Conservation (phyloP, 1,139 yeast genomes). For the Yamadazyma sp. region DNA sequence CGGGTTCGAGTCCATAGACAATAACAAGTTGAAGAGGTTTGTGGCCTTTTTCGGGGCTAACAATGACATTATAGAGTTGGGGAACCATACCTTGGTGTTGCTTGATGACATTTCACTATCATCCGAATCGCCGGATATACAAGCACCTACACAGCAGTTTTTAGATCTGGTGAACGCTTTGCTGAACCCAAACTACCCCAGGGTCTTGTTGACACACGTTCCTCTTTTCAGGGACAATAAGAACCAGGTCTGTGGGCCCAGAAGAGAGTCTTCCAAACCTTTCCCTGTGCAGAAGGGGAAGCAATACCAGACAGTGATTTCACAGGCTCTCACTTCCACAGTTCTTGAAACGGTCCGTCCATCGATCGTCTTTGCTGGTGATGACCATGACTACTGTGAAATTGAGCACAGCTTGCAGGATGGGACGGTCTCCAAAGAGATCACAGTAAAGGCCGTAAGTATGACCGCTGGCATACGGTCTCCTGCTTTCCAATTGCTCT, state of each 20-base stretch:
- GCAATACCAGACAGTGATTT: slow-evolving; percentile 55
- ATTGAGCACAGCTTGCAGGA: slow-evolving; percentile 41
- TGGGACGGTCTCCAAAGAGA: slow-evolving; percentile 57
- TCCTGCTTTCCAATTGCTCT: slow-evolving; percentile 85
- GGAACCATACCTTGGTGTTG: slow-evolving; percentile 75
- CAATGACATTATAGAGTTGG: slow-evolving; percentile 53
- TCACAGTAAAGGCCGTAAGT: slow-evolving; percentile 84
- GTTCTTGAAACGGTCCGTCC: slow-evolving; percentile 64
- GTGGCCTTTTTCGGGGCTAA: slow-evolving; percentile 71
- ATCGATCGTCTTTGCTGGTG: slow-evolving; percentile 77
- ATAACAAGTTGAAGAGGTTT: slow-evolving; percentile 60
- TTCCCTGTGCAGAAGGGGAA: slow-evolving; percentile 73
- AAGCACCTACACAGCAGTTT: slow-evolving; percentile 25
- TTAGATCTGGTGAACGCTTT: slow-evolving; percentile 21
- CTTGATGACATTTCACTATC: slow-evolving; percentile 83
- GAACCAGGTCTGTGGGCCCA: slow-evolving; percentile 41
- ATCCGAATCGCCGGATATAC: slow-evolving; percentile 28
- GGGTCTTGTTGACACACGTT: slow-evolving; percentile 62
- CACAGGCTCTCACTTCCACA: slow-evolving; percentile 53
- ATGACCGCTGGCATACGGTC: slow-evolving; percentile 87
- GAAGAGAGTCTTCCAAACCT: slow-evolving; percentile 48
- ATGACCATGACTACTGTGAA: slow-evolving; percentile 95
- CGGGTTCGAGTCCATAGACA: slow-evolving; percentile 75
- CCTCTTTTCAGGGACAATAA: slow-evolving; percentile 44
- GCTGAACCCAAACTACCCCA: slow-evolving; percentile 46